phyloP scores from a whole-genome alignment of 2,329 filamentous ascomycete genomes.

The Epichloe gansuensis region DNA sequence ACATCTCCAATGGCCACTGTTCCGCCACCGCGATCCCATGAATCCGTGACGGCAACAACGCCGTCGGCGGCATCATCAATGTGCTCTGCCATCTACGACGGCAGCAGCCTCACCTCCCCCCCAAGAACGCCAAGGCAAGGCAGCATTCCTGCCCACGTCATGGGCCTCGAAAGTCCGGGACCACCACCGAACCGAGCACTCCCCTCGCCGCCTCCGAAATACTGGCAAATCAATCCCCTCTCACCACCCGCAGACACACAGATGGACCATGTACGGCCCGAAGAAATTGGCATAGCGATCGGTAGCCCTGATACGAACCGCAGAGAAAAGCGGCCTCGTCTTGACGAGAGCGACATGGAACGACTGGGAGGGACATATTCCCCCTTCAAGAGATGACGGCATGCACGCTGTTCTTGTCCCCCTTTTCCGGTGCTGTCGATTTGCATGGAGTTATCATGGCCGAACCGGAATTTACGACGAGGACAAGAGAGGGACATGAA shows the following conservation, averaged over 20 bases:
- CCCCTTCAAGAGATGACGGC: background rate
- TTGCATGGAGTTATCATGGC: background rate
- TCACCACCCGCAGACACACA: background rate
- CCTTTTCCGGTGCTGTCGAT: background rate
- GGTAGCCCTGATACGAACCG: background rate
- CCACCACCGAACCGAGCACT: slow-evolving; percentile 34
- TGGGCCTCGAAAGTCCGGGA: slow-evolving; percentile 20
- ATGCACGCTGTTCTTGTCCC: background rate
- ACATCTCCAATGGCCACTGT: background rate
- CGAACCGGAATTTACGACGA: background rate
- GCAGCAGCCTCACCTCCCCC: slow-evolving; percentile 1
- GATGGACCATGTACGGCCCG: background rate
- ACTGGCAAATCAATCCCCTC: slow-evolving; percentile 4
- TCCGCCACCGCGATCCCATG: background rate
- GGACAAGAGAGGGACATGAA: background rate
- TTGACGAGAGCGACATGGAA: slow-evolving; percentile 12
- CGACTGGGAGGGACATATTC: slow-evolving; percentile 6
- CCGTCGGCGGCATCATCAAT: background rate
- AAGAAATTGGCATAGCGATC: slow-evolving; percentile 4
- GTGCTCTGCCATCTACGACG: background rate
- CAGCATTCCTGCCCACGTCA: slow-evolving; percentile 7
- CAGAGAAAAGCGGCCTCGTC: slow-evolving; percentile 8
- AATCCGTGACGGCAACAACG: background rate
- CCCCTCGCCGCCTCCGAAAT: slow-evolving; percentile 17
- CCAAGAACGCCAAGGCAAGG: slow-evolving; percentile 3